Evolutionary conservation across 768 basidiomycete species (phyloP).

Genomic region (Jaapia argillacea): DNA sequence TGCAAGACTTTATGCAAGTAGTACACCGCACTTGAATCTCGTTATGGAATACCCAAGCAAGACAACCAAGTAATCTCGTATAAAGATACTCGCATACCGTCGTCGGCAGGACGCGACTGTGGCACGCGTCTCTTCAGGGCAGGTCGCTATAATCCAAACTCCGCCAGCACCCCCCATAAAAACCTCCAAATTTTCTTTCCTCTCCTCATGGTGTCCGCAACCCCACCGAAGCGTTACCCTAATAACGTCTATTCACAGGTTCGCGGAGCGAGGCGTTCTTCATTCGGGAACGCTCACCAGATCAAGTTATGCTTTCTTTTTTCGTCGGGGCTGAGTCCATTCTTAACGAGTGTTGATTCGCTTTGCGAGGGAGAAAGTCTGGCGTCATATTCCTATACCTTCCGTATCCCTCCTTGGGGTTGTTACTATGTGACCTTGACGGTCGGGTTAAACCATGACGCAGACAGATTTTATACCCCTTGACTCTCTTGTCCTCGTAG

Average conservation of each 20-base stretch:
- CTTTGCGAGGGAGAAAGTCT: constrained; percentile 27
- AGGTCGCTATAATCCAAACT: too few species aligned
- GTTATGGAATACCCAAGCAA: too few species aligned
- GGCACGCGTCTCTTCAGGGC: too few species aligned
- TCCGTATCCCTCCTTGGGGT: constrained; percentile 41
- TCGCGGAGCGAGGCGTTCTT: constrained; percentile 64
- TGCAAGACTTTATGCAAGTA: too few species aligned
- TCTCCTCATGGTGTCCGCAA: constrained; percentile 13
- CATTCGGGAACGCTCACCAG: constrained; percentile 38
- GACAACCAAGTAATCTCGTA: too few species aligned
- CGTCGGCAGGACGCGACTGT: too few species aligned
- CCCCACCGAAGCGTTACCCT: constrained; percentile 13
- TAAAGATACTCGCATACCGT: too few species aligned
- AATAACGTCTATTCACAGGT: constrained; percentile 67
- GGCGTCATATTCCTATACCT: constrained; percentile 81
- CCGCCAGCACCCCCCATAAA: too few species aligned
- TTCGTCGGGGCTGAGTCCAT: constrained; percentile 38
- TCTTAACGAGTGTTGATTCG: constrained; percentile 48
- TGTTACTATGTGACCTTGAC: constrained; percentile 76
- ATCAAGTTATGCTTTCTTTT: constrained; percentile 28
- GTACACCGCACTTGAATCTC: too few species aligned
- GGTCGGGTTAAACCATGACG: constrained; percentile 79
- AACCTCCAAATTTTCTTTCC: constrained; percentile 5
- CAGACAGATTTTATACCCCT: too few species aligned
- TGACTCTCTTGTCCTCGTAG: too few species aligned